Base-by-base conservation (phyloP, 148 eudicot genomes). In the Persicaria maculosa region DNA sequence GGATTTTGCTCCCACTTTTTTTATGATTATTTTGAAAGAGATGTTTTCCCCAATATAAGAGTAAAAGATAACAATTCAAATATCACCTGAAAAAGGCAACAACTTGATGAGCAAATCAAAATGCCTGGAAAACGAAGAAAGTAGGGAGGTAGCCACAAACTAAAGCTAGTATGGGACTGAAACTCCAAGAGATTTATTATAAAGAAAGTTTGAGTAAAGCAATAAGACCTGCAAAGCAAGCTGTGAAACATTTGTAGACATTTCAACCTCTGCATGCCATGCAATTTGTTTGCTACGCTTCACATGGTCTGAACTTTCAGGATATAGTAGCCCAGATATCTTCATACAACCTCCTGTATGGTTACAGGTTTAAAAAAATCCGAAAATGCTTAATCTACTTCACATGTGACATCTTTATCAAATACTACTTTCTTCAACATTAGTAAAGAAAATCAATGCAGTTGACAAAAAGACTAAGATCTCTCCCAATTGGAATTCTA, bases 241-340 rank as follows among this genome's bases (percentile, higher is more conserved):
- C 86, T 95, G 97, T 44, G 83, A 89, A 79, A 89, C 84, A 74
- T 83, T 87, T 54, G 72, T 82, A 62, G 94, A 86, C 61, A 80
- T 72, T 82, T 95, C 97, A 53, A 92, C 97, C 59, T 88, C 84
- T 54, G 97, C 96, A 78, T 90, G 80, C 99, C 99, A 95, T 31
- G 84, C 86, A 77, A 84, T 72, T 78, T 44, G 79, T 78, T 81
- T 89, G 81, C 80, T 92, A 78, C 97, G 85, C 81, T 82, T 89
- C 19, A 89, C 85, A 80, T 77, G 79, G 47, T 92, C 97, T 74
- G 88, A 85, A 79, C 79, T 75, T 5, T 93, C 98, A 48, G 88
- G 83, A 79, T 93, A 93, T 47, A 78, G 77, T 75, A 92, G 36
- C 68, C 84, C 94, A 0, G 90, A 88, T 82, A 95, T 88, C 88